Evolutionary conservation across 495 filamentous ascomycete genomes (phyloP).

Genomic region (Hyaloscypha variabilis): DNA sequence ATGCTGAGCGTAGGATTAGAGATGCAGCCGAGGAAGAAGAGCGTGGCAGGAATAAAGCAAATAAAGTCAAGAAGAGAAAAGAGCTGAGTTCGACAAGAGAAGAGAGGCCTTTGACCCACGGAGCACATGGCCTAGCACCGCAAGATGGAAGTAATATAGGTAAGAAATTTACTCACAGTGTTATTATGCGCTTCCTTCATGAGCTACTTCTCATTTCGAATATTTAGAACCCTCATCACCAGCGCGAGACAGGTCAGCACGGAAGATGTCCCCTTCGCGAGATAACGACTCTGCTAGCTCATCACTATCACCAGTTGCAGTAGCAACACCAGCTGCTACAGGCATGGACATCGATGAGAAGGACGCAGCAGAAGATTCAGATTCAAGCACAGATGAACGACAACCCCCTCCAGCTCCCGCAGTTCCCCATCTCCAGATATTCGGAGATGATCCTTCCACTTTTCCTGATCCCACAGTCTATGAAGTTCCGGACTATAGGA

Average conservation of each 20-base stretch:
- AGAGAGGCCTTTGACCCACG: slow-evolving; percentile 60
- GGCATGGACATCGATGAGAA: slow-evolving; percentile 55
- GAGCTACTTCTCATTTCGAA: too few relatives aligned
- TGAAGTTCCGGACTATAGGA: slow-evolving; percentile 68
- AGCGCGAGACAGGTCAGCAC: slow-evolving; percentile 17
- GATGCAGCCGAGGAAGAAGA: slow-evolving; percentile 50
- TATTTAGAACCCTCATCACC: slow-evolving; percentile 19
- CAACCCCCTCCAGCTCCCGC: slow-evolving; percentile 79
- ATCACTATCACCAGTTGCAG: slow-evolving; percentile 60
- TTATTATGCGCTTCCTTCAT: too few relatives aligned
- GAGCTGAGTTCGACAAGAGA: slow-evolving; percentile 51
- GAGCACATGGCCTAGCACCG: slow-evolving; percentile 65
- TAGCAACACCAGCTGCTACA: slow-evolving; percentile 32
- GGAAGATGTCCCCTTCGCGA: slow-evolving; percentile 19
- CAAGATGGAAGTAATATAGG: slow-evolving; percentile 71
- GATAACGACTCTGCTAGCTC: slow-evolving; percentile 58
- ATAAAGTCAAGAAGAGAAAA: slow-evolving; percentile 59
- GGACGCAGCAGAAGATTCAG: slow-evolving; percentile 54
- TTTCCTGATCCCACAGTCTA: slow-evolving; percentile 95
- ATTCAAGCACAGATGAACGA: slow-evolving; percentile 66
- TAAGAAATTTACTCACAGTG: slow-evolving; percentile 49
- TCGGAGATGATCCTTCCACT: slow-evolving; percentile 88
- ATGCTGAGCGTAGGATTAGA: slow-evolving; percentile 42
- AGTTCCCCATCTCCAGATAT: slow-evolving; percentile 70
- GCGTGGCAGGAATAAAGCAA: slow-evolving; percentile 38